Evolutionary conservation across 2,329 filamentous ascomycete species (phyloP).

Genomic region (Furcasterigmium sp.): DNA sequence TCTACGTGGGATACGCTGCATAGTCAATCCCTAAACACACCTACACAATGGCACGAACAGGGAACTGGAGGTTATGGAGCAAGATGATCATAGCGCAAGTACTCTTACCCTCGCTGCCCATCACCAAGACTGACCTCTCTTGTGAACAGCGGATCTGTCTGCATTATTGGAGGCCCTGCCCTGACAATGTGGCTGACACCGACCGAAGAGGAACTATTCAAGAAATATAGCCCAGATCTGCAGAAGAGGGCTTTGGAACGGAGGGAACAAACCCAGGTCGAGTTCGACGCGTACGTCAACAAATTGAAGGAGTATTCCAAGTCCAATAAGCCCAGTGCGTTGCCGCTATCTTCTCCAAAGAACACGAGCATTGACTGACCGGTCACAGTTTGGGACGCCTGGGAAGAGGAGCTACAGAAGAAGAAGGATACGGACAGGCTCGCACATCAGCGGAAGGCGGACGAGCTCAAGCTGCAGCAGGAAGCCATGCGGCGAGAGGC

Average conservation of each 20-base stretch:
- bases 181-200: slow-evolving; percentile 76
- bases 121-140: slow-evolving; percentile 6
- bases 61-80: slow-evolving; percentile 52
- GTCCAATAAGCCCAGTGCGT: slow-evolving; percentile 84
- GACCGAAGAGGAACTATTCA: slow-evolving; percentile 86
- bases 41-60: slow-evolving; percentile 30
- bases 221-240: slow-evolving; percentile 92
- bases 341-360: too few relatives aligned
- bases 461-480: slow-evolving; percentile 36
- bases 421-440: slow-evolving; percentile 29
- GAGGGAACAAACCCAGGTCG: slow-evolving; percentile 68
- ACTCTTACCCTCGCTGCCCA: slow-evolving; percentile 1
- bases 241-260: slow-evolving; percentile 81
- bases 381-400: slow-evolving; percentile 43
- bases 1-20: background rate
- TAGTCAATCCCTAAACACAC: background rate
- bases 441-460: slow-evolving; percentile 28
- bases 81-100: slow-evolving; percentile 71
- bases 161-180: slow-evolving; percentile 80
- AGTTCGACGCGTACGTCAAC: slow-evolving; percentile 83
- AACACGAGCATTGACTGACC: too few relatives aligned
- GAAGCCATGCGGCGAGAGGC: slow-evolving; percentile 46
- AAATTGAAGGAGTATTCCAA: slow-evolving; percentile 85
- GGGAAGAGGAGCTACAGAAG: slow-evolving; percentile 41
- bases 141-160: slow-evolving; percentile 57